Evolutionary conservation across 345 rosid species (phyloP).

Genomic region (Corchorus capsularis): DNA sequence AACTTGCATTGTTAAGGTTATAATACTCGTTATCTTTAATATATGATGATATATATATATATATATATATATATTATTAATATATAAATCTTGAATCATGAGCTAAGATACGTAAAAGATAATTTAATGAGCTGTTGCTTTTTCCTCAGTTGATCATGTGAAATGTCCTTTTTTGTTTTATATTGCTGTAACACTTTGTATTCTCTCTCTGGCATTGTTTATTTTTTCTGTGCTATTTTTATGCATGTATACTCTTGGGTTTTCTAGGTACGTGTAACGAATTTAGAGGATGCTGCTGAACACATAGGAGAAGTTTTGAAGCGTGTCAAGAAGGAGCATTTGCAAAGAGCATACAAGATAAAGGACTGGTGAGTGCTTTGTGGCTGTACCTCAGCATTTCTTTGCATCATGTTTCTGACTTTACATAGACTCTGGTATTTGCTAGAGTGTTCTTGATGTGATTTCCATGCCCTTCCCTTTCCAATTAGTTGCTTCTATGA

Average conservation of each 20-base stretch:
- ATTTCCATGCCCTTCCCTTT: neutral
- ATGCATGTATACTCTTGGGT: slow-evolving; percentile 5
- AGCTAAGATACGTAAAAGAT: neutral
- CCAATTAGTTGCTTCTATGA: neutral
- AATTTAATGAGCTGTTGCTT: neutral
- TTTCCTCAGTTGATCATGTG: neutral
- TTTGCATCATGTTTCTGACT: neutral
- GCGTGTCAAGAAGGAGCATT: slow-evolving; percentile 88
- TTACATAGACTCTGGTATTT: neutral
- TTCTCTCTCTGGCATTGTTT: neutral
- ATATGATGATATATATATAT: neutral
- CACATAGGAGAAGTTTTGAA: slow-evolving; percentile 88
- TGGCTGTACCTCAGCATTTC: neutral
- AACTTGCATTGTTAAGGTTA: neutral
- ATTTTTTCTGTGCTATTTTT: neutral
- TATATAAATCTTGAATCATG: neutral
- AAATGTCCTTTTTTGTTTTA: neutral
- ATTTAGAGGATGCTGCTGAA: slow-evolving; percentile 84
- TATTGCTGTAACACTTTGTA: neutral
- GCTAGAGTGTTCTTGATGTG: neutral
- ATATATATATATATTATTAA: too few relatives aligned
- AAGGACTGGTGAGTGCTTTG: slow-evolving; percentile 57
- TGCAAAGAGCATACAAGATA: slow-evolving; percentile 88
- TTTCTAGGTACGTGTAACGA: slow-evolving; percentile 78
- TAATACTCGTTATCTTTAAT: neutral